These are phyloP conservation scores for Salix brachista DNA, from an alignment of 345 rosid genomes.

Conservation along the genomic window DNA sequence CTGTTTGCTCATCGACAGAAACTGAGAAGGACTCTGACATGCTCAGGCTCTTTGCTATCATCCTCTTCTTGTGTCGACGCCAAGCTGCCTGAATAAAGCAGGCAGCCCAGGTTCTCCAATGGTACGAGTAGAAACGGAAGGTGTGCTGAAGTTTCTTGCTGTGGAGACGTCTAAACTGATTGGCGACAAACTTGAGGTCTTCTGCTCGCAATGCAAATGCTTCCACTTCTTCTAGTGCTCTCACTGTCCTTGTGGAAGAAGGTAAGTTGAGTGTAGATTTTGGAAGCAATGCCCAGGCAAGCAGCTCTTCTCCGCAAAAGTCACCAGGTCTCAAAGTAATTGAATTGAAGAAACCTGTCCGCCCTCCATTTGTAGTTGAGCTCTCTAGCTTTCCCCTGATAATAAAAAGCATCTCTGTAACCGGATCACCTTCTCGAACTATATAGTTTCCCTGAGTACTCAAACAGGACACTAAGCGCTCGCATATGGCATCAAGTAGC, in stretches of 20 bases:
- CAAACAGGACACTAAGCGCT: constrained; percentile 74
- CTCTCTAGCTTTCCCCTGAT: constrained; percentile 88
- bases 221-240: constrained; percentile 79
- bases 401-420: constrained; percentile 85
- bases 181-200: constrained; percentile 88
- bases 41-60: constrained; percentile 42
- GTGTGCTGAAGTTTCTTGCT: constrained; percentile 96
- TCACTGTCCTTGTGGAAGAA: constrained; percentile 87
- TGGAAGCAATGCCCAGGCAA: constrained; percentile 91
- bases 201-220: constrained; percentile 91
- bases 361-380: constrained; percentile 88
- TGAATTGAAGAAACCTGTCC: constrained; percentile 89
- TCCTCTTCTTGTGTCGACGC: constrained; percentile 68
- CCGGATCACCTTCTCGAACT: constrained; percentile 93
- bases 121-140: constrained; percentile 81
- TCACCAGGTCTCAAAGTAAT: constrained; percentile 80
- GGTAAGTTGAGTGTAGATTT: constrained; percentile 70
- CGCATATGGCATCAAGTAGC: constrained; percentile 91
- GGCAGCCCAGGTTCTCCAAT: constrained; percentile 97
- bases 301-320: constrained; percentile 91
- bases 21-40: constrained; percentile 38
- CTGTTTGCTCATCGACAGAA: constrained; percentile 13
- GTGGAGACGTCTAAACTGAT: constrained; percentile 83
- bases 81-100: constrained; percentile 95
- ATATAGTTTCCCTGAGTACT: constrained; percentile 74